A percentile compares a stretch with the other conserved stretches of the same genome.
Evolutionary conservation across 345 rosid genomes (phyloP).

Genomic region (Lumnitzera racemosa): DNA sequence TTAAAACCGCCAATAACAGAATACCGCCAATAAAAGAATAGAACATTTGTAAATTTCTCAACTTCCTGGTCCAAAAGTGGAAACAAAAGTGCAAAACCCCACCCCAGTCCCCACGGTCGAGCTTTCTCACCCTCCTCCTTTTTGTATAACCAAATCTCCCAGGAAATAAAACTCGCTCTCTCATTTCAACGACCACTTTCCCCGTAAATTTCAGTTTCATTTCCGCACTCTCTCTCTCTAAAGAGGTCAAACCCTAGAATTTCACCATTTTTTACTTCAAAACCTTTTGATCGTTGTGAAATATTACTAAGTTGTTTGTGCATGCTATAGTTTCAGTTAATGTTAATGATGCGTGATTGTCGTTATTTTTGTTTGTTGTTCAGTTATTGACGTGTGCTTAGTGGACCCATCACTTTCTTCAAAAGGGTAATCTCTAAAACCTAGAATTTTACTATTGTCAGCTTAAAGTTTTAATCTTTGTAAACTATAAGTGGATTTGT

Average conservation of each 20-base stretch:
- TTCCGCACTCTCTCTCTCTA: not conserved
- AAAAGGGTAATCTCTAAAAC: constrained; percentile 50
- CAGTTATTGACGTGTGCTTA: too few relatives aligned
- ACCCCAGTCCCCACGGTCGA: too few relatives aligned
- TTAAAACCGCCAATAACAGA: not conserved
- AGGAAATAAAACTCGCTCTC: constrained; percentile 11
- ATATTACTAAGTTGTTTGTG: too few relatives aligned
- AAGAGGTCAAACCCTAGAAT: constrained; percentile 63
- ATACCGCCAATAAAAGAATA: not conserved
- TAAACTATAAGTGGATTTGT: not conserved
- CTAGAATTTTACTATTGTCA: constrained; percentile 21
- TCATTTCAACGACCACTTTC: constrained; percentile 2
- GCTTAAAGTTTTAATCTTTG: not conserved
- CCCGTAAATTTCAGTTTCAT: not conserved
- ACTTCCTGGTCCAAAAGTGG: constrained; percentile 3
- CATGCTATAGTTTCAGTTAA: too few relatives aligned
- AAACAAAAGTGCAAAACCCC: not conserved
- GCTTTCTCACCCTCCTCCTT: too few relatives aligned
- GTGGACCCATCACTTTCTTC: not conserved
- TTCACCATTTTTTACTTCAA: not conserved
- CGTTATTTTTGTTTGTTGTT: too few relatives aligned
- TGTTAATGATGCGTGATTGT: too few relatives aligned
- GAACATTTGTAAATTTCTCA: constrained; percentile 13
- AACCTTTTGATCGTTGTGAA: too few relatives aligned
- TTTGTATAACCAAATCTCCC: constrained; percentile 18